Base-by-base conservation (phyloP, 805 yeast species). In the Candida peoriensis region DNA sequence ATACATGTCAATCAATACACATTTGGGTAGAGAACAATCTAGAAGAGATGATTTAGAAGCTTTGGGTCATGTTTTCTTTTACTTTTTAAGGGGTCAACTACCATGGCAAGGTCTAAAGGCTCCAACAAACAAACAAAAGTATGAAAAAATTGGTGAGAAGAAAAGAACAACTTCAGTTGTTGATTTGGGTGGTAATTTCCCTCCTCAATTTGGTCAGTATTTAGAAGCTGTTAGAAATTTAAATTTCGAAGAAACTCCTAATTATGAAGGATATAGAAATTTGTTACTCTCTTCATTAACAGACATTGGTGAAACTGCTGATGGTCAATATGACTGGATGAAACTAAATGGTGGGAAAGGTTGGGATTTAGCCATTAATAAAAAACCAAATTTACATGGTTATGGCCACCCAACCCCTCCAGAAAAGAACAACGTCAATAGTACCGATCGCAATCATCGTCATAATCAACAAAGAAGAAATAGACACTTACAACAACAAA, bases 21-120 rank as follows among this genome's bases (percentile, higher is more conserved):
- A 83, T 63, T 62, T 83, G 50, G 93, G 93, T 2, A 69, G 89
- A 50, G 94, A 83, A 54, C 94, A 83, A 55, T 77, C 81, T 48
- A 71, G 94, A 62, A 64, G 94, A 58, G 94, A 83, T 55, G 94
- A 83, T 58, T 68, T 83, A 50, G 94, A 83, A 60, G 76, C 84
- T 8, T 62, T 83, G 48, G 93, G 90, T 13, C 93, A 83, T 60
- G 93, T 83, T 1, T 83, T 83, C 53, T 75, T 83, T 54, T 83
- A 83, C 58, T 83, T 83, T 50, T 58, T 82, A 37, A 72, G 84
- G 52, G 93, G 94, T 20, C 81, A 78, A 43, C 68, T 83, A 54
- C 94, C 94, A 30, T 83, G 94, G 94, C 94, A 83, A 61, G 94
- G 94, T n/a, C 63, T 83, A 41, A 83, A 82, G 59, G 93, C 90